Evolutionary conservation across 139 green algal genomes (phyloP).

Genomic region (Haematococcus sp.): DNA sequence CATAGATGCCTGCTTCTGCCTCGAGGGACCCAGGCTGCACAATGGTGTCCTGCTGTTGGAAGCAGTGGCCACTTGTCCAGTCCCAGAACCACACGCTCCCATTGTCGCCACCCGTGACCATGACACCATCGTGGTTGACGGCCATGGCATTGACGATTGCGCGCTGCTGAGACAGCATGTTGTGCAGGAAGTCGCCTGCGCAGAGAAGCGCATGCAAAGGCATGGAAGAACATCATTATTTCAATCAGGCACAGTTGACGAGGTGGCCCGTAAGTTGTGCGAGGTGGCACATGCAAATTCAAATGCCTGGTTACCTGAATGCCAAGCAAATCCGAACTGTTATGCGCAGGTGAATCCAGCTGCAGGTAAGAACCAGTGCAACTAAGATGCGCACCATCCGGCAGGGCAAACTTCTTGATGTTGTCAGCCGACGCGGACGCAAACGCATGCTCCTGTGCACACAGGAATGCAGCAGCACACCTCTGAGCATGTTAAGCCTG

Average conservation of each 20-base stretch:
- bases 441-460: slow-evolving; percentile 77
- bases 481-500: no score
- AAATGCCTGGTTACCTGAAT: no score
- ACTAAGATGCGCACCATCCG: not conserved
- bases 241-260: no score
- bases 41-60: slow-evolving; percentile 82
- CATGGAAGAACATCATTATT: no score
- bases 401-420: slow-evolving; percentile 97
- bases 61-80: slow-evolving; percentile 92
- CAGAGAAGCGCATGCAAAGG: no score
- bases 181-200: slow-evolving; percentile 93
- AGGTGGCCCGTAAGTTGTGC: no score
- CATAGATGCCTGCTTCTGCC: slow-evolving; percentile 49
- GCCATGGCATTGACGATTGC: slow-evolving; percentile 93
- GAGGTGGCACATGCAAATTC: no score
- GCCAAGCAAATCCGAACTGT: no score
- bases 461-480: no score
- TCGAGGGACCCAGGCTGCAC: slow-evolving; percentile 95
- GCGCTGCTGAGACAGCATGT: slow-evolving; percentile 91
- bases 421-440: slow-evolving; percentile 87
- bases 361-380: no score
- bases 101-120: slow-evolving; percentile 79
- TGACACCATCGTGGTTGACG: slow-evolving; percentile 93
- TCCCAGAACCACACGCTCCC: slow-evolving; percentile 83
- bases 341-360: no score